Percentiles rank a stretch among this genome's conserved stretches.
Evolutionary conservation across 768 basidiomycete genomes (phyloP).

Genomic region (Candolleomyces aberdarensis): DNA sequence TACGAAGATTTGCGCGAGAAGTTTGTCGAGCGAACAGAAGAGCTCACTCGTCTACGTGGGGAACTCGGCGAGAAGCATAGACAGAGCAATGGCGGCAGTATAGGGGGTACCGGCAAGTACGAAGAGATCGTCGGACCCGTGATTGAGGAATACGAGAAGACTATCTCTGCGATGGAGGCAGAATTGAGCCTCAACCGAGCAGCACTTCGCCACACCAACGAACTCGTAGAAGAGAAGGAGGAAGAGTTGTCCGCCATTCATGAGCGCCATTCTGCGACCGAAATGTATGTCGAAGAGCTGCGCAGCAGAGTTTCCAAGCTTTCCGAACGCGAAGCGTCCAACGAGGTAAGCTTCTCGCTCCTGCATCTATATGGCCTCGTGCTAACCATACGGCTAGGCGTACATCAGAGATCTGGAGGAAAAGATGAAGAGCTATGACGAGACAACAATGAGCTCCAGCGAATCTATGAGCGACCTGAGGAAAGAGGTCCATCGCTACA

Average conservation of each 20-base stretch:
- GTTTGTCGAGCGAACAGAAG: constrained; percentile 86
- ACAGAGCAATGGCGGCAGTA: constrained; percentile 51
- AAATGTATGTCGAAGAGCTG: constrained; percentile 86
- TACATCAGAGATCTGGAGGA: constrained; percentile 94
- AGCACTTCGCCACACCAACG: constrained; percentile 86
- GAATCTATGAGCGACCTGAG: constrained; percentile 81
- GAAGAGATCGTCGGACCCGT: constrained; percentile 96
- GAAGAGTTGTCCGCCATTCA: constrained; percentile 65
- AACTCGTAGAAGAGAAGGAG: constrained; percentile 90
- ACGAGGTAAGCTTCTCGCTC: constrained; percentile 60
- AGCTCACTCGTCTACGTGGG: constrained; percentile 74
- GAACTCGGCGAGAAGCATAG: constrained; percentile 78
- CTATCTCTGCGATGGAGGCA: constrained; percentile 91
- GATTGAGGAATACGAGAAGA: constrained; percentile 98
- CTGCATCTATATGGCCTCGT: constrained; percentile 3
- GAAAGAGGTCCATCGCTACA: constrained; percentile 76
- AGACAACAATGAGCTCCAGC: constrained; percentile 69
- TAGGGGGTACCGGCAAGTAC: constrained; percentile 73
- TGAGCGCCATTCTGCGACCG: constrained; percentile 73
- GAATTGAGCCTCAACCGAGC: constrained; percentile 86
- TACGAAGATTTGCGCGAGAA: constrained; percentile 82
- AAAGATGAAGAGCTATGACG: constrained; percentile 83
- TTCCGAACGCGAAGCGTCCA: constrained; percentile 83
- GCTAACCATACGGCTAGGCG: constrained; percentile 46
- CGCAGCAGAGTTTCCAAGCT: constrained; percentile 76